Base-by-base conservation (phyloP, 805 yeast genomes). In the Hanseniaspora thailandica region DNA sequence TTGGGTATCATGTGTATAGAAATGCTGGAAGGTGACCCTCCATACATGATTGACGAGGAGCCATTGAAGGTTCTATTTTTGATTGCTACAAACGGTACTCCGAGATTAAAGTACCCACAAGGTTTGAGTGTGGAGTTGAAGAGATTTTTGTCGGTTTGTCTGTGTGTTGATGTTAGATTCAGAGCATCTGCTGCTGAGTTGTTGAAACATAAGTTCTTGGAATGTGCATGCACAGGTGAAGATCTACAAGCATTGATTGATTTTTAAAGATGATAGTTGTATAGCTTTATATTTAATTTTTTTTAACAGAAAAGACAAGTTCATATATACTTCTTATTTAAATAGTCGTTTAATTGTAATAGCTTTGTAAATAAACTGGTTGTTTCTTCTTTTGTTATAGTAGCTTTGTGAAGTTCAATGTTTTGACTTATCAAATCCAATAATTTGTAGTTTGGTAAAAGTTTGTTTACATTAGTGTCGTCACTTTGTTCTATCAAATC, bases 21-120 rank as follows among this genome's bases (percentile, higher is more conserved):
- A 71, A 89, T 93, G 97, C 81, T 93, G 59, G 98, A 93, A 69
- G 96, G 97, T 25, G 98, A 93, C 66, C 99, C 99, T 10, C 99
- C 99, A 17, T 93, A 93, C 63, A 71, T 93, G 65, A 36, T 45
- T 38, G 90, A 90, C 64, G 99, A 93, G 65, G 90, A 90, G 56
- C 99, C 98, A 17, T 76, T 93, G 66, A 81, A 89, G 63, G 97
- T 97, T 0, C 73, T 93, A 50, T 93, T 88, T 69, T 72, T 93
- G 66, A 93, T 93, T 72, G 96, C 96, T 2, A 87, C 97, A 0
- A 90, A 88, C 62, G 98, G 98, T 54, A 93, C 98, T 0, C 99
- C 99, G 30, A 86, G 84, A 62, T 72, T 93, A 66, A 89, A 89
- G 66, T 82, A 86, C 63, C 95, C 96, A 4, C 95, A 86, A 57